These are phyloP conservation scores for Fusarium sp. DNA, from an alignment of 2,329 filamentous ascomycete species.

Conservation along the genomic window DNA sequence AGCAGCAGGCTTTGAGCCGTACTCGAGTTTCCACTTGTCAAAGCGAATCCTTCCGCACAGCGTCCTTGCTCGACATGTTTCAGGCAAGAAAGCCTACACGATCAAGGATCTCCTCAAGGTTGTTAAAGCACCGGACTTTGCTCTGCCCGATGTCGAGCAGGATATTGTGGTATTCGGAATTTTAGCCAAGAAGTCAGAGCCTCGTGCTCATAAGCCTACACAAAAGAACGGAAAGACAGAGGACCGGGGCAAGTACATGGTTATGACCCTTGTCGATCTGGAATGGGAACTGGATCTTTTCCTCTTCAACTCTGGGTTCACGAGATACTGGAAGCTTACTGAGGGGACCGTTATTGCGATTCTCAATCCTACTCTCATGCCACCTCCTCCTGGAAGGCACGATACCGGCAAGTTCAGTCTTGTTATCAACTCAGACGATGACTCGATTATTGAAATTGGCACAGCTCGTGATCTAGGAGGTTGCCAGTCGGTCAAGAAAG, in stretches of 20 bases:
- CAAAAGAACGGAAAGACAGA: constrained; percentile 58
- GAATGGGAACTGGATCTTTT: constrained; percentile 92
- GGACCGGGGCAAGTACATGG: constrained; percentile 87
- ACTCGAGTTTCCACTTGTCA: constrained; percentile 84
- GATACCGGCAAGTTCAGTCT: constrained; percentile 88
- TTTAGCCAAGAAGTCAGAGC: constrained; percentile 87
- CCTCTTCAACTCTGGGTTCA: constrained; percentile 89
- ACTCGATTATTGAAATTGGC: constrained; percentile 91
- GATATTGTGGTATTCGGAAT: constrained; percentile 92
- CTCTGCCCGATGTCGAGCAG: constrained; percentile 81
- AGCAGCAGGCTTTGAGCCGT: constrained; percentile 76
- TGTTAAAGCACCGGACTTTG: constrained; percentile 84
- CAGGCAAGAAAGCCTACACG: constrained; percentile 77
- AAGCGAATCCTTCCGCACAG: constrained; percentile 84
- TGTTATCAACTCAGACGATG: constrained; percentile 83
- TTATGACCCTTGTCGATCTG: constrained; percentile 85
- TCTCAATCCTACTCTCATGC: constrained; percentile 90
- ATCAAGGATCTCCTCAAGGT: constrained; percentile 83
- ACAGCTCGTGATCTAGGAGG: constrained; percentile 84
- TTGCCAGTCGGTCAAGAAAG: constrained; percentile 85
- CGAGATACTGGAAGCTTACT: constrained; percentile 92
- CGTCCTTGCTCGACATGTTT: constrained; percentile 79
- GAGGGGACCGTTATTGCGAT: constrained; percentile 92
- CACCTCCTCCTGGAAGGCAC: constrained; percentile 76
- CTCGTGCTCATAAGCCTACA: constrained; percentile 66